Base-by-base conservation (phyloP, 139 green algal species). In the Coelastrella sp. region DNA sequence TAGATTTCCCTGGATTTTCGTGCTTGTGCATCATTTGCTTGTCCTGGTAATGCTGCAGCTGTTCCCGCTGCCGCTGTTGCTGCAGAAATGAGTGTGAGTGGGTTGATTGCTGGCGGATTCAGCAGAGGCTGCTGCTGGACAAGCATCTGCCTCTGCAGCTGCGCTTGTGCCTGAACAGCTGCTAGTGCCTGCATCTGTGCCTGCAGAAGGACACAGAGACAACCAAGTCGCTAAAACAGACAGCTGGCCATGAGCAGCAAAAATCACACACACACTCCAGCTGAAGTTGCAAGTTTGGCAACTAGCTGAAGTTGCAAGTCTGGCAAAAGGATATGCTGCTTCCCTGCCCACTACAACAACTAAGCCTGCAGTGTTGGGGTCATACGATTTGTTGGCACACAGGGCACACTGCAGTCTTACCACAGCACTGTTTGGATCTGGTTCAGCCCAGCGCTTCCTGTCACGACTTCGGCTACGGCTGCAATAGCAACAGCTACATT, bases 1-100 rank as follows among this genome's bases (percentile, higher is more conserved):
- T 98, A 98, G 59, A 98, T 94, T 82, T 98, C 96, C 1, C 96
- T 92, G 87, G 96, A 93, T 92, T 97, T 97, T 20, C 87, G 76
- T 8, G 87, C 87, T 15, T 63, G 19, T 7, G 61, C 20, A 8
- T 57, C 91, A 93, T 95, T 73, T 68, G 61, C 66, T 22, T 5
- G 24, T 6, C 10, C 65, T 56, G 79, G 78, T 57, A 17, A 58
- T 22, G 66, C 79, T 58, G 78, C 76, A 6, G 59, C 63, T 49
- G 85, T 27, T 73, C 68, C 57, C 15, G 58, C 24, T 25, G 68
- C 85, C 6, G 25, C 19, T 63, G 27, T 57, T 27, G 65, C 60
- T 66, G 49, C 35, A 7, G 86, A 59, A 78, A 68, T 59, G 35
- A 80, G 24, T 57, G 76, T 68, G 12, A 87, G 75, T 7, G 68